Percentiles rank a stretch among this genome's conserved stretches.
Evolutionary conservation across 2,329 filamentous ascomycete genomes (phyloP).

Genomic region (Scedosporium apiospermum): DNA sequence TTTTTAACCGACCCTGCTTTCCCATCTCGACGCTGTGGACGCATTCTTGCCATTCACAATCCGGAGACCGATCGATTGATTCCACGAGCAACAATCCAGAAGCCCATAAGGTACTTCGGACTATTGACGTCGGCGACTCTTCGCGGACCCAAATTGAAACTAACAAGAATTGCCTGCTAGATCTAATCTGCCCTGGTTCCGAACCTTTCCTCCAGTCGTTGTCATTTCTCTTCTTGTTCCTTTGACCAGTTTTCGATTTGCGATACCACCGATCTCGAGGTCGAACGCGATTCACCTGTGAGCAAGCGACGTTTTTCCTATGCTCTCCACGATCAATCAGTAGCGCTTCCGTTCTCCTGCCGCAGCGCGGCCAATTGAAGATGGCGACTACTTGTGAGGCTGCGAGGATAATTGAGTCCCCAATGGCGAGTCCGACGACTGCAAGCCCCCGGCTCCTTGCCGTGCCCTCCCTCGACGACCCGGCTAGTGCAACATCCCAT

Average conservation of each 20-base stretch:
- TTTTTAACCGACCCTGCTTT: not conserved
- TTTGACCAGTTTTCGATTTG: not conserved
- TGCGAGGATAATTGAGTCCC: constrained; percentile 22
- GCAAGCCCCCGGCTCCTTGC: constrained; percentile 10
- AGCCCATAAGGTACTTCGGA: not conserved
- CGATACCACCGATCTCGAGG: not conserved
- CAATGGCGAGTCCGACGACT: constrained; percentile 16
- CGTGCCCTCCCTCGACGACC: constrained; percentile 10
- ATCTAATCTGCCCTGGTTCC: not conserved
- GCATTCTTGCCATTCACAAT: not conserved
- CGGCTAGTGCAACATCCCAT: constrained; percentile 12
- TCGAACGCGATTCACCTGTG: not conserved
- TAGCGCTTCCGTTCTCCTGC: constrained; percentile 15
- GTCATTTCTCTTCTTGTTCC: not conserved
- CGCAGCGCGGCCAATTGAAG: constrained; percentile 13
- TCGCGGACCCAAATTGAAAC: not conserved
- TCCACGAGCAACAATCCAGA: not conserved
- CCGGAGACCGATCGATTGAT: not conserved
- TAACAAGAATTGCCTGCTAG: not conserved
- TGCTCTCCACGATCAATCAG: constrained; percentile 28
- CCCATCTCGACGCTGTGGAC: not conserved
- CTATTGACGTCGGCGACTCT: not conserved
- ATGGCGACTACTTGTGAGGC: constrained; percentile 32
- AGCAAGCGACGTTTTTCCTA: constrained; percentile 15
- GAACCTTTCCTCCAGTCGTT: not conserved